phyloP scores from a whole-genome alignment of 257 asterid species.

The Scutellaria barbata region DNA sequence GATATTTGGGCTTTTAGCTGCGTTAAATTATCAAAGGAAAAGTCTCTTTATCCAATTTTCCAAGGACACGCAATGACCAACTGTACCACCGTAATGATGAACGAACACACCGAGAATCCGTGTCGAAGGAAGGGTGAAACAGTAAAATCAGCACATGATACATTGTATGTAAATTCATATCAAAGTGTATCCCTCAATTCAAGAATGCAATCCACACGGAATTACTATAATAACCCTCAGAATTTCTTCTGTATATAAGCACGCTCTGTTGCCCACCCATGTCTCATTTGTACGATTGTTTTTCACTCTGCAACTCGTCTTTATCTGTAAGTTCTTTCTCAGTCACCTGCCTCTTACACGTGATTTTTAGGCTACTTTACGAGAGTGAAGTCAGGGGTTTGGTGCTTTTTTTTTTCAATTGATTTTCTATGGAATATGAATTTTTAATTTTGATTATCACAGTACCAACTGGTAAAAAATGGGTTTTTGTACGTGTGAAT shows the following conservation, averaged over 20 bases:
- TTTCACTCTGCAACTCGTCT: conserved; percentile 18
- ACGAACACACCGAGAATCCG: background rate
- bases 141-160: background rate
- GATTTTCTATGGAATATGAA: background rate
- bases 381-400: background rate
- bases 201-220: background rate
- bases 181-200: background rate
- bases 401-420: background rate
- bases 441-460: background rate
- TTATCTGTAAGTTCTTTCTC: conserved; percentile 22
- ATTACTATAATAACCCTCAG: conserved; percentile 24
- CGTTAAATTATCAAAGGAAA: no score
- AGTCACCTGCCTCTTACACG: background rate
- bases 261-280: background rate
- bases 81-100: background rate
- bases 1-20: background rate
- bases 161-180: background rate
- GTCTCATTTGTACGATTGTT: background rate
- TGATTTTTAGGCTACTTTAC: conserved; percentile 4
- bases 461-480: background rate
- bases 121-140: background rate
- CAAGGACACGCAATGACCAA: background rate
- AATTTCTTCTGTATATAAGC: conserved; percentile 23
- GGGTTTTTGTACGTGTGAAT: background rate
- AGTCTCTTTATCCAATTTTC: background rate